A percentile compares a stretch with the other conserved stretches of the same genome.
These are phyloP conservation scores for Seminavis robusta DNA, from an alignment of 108 stramenopile species.

Conservation along the genomic window DNA sequence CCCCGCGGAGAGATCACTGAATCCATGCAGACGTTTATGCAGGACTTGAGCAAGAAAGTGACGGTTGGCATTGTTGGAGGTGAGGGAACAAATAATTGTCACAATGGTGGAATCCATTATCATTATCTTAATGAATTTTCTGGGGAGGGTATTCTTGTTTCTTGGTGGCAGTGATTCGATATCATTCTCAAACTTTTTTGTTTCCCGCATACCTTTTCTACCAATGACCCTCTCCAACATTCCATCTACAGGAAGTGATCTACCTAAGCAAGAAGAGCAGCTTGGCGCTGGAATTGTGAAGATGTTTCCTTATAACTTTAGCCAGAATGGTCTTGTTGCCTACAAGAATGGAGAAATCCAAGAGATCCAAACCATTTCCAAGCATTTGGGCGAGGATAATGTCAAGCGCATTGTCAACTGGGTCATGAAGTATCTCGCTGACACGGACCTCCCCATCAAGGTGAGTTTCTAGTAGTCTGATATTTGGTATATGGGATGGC, in stretches of 20 bases:
- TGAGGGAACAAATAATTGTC: not conserved
- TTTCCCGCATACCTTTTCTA: not conserved
- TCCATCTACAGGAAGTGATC: slow-evolving; percentile 62
- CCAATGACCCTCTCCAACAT: not conserved
- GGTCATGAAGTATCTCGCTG: slow-evolving; percentile 86
- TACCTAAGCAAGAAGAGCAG: slow-evolving; percentile 99
- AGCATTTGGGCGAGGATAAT: slow-evolving; percentile 96
- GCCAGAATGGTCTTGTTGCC: slow-evolving; percentile 98
- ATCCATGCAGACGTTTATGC: slow-evolving; percentile 90
- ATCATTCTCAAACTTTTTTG: too few species aligned
- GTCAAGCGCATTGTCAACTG: slow-evolving; percentile 96
- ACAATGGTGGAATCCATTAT: too few species aligned
- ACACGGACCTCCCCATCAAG: slow-evolving; percentile 95
- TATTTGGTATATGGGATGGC: not conserved
- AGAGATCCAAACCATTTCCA: slow-evolving; percentile 85
- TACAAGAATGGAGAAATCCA: slow-evolving; percentile 87
- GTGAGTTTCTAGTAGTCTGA: too few species aligned
- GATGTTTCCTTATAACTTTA: slow-evolving; percentile 96
- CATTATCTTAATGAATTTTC: too few species aligned
- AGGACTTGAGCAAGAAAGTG: slow-evolving; percentile 83
- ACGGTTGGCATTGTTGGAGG: slow-evolving; percentile 99
- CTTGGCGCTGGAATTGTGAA: slow-evolving; percentile 86
- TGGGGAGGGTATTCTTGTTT: too few species aligned
- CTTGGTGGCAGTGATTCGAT: too few species aligned
- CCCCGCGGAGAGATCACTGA: slow-evolving; percentile 90